Conservation (phyloP, 495 filamentous ascomycete genomes). For the Neurospora sp. region DNA sequence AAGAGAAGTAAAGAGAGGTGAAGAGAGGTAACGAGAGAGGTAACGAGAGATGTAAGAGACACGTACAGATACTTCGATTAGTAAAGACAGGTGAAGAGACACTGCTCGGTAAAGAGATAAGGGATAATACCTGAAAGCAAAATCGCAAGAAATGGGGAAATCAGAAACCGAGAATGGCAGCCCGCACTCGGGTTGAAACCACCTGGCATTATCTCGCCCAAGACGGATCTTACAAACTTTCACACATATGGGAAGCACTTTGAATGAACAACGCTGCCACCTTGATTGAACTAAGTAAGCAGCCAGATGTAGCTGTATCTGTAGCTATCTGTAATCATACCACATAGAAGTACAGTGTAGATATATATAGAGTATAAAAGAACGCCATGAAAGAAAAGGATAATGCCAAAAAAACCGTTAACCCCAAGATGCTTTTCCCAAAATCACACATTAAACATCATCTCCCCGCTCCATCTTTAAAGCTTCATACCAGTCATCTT, state of each 20-base stretch:
- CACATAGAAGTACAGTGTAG: not conserved
- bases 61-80: too few species aligned
- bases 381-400: not conserved
- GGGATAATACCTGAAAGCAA: too few species aligned
- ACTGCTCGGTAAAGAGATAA: too few species aligned
- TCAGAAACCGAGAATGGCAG: too few species aligned
- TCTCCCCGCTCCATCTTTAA: slow-evolving; percentile 34
- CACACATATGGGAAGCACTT: not conserved
- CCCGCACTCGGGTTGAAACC: too few species aligned
- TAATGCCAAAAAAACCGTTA: not conserved
- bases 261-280: not conserved
- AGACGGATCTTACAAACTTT: not conserved
- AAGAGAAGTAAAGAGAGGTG: too few species aligned
- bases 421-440: not conserved
- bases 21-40: not conserved
- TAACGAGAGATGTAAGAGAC: too few species aligned
- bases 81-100: too few species aligned
- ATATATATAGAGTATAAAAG: not conserved
- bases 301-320: not conserved
- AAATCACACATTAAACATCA: not conserved
- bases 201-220: not conserved
- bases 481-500: slow-evolving; percentile 94
- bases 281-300: not conserved
- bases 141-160: too few species aligned
- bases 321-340: not conserved